phyloP scores from a whole-genome alignment of 495 filamentous ascomycete genomes.

The Trichoderma orchidacearum region DNA sequence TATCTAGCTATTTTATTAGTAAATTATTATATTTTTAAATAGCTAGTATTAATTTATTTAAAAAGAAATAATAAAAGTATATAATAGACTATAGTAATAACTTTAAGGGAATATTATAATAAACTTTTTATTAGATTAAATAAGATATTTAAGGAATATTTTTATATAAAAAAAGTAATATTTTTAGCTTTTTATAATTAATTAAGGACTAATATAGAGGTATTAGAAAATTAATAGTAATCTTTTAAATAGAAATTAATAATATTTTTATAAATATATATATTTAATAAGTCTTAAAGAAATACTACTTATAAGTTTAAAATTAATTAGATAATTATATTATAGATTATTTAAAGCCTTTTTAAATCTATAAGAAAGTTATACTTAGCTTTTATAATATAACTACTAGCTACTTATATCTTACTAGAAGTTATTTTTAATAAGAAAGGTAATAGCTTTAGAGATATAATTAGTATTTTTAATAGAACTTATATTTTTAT shows the following conservation, averaged over 20 bases:
- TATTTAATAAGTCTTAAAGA: background rate
- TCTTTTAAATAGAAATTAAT: conserved; percentile 1
- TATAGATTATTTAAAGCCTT: background rate
- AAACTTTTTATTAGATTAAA: background rate
- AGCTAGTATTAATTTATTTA: background rate
- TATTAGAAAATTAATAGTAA: background rate
- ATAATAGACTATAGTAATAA: background rate
- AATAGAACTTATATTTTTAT: background rate
- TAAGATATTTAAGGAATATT: background rate
- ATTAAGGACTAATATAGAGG: background rate
- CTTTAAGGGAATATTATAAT: background rate
- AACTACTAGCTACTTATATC: background rate
- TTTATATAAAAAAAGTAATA: background rate
- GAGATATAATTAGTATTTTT: background rate
- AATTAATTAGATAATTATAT: background rate
- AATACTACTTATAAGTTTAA: background rate
- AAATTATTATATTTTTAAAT: background rate
- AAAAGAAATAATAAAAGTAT: background rate
- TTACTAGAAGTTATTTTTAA: background rate
- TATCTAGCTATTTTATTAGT: background rate
- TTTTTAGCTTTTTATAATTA: background rate
- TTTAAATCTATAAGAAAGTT: background rate
- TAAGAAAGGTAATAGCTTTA: background rate
- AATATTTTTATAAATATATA: conserved; percentile 3
- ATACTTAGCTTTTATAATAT: background rate